These are phyloP conservation scores for Spathaspora arborariae DNA, from an alignment of 805 yeast genomes.

Conservation along the genomic window DNA sequence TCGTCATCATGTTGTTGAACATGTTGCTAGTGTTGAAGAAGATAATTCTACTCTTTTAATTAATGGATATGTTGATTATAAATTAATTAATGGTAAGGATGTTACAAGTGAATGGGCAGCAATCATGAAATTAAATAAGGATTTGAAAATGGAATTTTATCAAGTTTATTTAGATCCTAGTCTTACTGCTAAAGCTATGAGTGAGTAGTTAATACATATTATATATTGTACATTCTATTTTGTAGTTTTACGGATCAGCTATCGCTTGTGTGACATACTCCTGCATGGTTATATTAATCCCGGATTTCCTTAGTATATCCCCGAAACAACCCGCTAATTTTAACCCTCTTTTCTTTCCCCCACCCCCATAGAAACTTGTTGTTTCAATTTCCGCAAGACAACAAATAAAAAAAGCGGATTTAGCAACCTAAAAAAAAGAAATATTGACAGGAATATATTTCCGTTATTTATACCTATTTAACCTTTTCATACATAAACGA, in stretches of 20 bases:
- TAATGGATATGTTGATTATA: conserved; percentile 12
- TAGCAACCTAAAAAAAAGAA: neutral
- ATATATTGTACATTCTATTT: neutral
- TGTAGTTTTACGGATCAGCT: no score
- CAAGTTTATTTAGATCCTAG: conserved; percentile 12
- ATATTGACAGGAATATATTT: neutral
- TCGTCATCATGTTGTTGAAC: conserved; percentile 11
- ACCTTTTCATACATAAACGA: neutral
- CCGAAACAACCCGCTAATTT: neutral
- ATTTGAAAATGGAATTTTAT: conserved; percentile 9
- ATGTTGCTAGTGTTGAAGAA: conserved; percentile 7
- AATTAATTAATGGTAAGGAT: conserved; percentile 8
- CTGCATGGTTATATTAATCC: neutral
- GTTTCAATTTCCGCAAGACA: neutral
- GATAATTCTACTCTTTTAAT: conserved; percentile 4
- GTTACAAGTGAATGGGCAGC: conserved; percentile 11
- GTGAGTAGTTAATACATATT: neutral
- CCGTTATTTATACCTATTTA: neutral
- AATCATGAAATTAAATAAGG: conserved; percentile 4
- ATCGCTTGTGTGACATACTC: neutral
- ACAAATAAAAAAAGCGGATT: neutral
- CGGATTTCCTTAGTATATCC: neutral
- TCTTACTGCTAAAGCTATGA: conserved; percentile 5
- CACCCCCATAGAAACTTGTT: neutral
- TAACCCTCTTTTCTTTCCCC: neutral